These are phyloP conservation scores for Diaporthe longicolla DNA, from an alignment of 2,329 filamentous ascomycete genomes.

Conservation along the genomic window DNA sequence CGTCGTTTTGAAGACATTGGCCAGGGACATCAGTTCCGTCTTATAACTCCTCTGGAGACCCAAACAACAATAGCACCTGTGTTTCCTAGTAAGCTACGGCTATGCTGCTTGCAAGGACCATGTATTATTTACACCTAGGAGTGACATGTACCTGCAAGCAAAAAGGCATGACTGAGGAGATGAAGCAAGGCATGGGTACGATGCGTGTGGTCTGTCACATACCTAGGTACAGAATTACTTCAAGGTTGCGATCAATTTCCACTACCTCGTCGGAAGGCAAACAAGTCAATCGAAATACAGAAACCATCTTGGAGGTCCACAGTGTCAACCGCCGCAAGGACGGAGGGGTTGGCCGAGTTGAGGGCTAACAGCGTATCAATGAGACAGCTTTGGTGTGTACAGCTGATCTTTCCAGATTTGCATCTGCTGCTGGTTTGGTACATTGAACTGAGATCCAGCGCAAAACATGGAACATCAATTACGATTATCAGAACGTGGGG, in stretches of 20 bases:
- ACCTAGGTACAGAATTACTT: not conserved
- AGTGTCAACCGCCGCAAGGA: not conserved
- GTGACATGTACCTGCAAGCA: not conserved
- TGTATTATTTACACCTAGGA: not conserved
- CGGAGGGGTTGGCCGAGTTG: not conserved
- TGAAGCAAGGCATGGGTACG: not conserved
- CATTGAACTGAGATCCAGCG: not conserved
- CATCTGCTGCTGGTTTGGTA: not conserved
- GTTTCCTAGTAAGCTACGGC: not conserved
- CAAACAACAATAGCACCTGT: not conserved
- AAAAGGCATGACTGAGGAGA: not conserved
- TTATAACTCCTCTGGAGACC: not conserved
- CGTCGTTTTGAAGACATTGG: too few species aligned
- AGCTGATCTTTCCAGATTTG: not conserved
- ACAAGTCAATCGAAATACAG: not conserved
- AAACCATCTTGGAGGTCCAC: not conserved
- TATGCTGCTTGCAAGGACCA: not conserved
- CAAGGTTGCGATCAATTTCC: not conserved
- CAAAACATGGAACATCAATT: not conserved
- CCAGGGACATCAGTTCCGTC: too few species aligned
- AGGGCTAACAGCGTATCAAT: not conserved
- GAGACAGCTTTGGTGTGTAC: not conserved
- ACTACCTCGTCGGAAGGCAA: not conserved
- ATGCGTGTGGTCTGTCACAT: too few species aligned
- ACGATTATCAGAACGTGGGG: not conserved